Conservation (phyloP, 176 grass and related monocot genomes). For the Eleusine coracana region DNA sequence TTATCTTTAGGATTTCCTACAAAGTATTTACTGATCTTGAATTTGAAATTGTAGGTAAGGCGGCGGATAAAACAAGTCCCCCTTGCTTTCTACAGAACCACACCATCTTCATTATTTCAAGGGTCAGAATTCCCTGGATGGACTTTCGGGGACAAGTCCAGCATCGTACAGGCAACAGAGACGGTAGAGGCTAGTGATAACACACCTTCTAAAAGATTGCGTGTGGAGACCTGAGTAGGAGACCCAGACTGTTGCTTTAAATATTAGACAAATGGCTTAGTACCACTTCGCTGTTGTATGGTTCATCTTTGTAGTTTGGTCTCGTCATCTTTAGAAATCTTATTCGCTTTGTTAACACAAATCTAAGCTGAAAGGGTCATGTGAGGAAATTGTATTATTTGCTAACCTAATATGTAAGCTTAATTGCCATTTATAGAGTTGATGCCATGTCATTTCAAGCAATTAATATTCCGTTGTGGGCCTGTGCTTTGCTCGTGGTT, state of each 20-base stretch:
- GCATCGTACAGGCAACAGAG: slow-evolving; percentile 1
- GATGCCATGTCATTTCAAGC: slow-evolving; percentile 14
- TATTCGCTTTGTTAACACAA: slow-evolving; percentile 11
- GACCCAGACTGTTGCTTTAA: background rate
- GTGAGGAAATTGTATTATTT: background rate
- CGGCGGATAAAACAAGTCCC: slow-evolving; percentile 93
- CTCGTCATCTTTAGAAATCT: slow-evolving; percentile 9
- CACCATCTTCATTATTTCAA: slow-evolving; percentile 66
- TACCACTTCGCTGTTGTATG: slow-evolving; percentile 3
- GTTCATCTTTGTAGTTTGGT: slow-evolving; percentile 10
- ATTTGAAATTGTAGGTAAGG: slow-evolving; percentile 66
- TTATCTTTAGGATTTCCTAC: slow-evolving; percentile 6
- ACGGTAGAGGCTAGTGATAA: slow-evolving; percentile 26
- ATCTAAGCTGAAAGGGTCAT: slow-evolving; percentile 18
- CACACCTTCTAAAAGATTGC: slow-evolving; percentile 47
- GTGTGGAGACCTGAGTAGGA: slow-evolving; percentile 42
- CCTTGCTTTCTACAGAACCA: slow-evolving; percentile 87
- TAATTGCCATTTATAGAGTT: background rate
- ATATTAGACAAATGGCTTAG: slow-evolving; percentile 2
- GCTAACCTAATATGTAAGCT: slow-evolving; percentile 3
- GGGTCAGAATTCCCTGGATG: slow-evolving; percentile 89
- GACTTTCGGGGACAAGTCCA: slow-evolving; percentile 48
- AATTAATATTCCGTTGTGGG: slow-evolving; percentile 10
- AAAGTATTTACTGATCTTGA: slow-evolving; percentile 30
- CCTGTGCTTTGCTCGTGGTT: slow-evolving; percentile 4